phyloP scores from a whole-genome alignment of 768 basidiomycete genomes.

The Panellus pusillus region DNA sequence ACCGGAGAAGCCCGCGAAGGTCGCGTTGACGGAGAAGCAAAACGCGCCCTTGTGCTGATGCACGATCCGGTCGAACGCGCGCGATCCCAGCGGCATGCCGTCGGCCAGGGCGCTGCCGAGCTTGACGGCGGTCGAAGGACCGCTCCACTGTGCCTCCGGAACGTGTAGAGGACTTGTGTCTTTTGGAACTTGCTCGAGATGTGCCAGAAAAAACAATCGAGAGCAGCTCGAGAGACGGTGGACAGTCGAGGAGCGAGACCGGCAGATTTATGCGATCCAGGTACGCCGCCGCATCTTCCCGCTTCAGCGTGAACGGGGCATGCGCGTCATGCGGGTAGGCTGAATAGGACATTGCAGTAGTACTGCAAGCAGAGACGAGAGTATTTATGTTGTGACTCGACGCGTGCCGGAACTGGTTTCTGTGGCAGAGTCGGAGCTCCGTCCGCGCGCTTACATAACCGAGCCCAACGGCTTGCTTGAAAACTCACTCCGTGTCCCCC shows the following conservation, averaged over 20 bases:
- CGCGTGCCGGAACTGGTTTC: too few relatives aligned
- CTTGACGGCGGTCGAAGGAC: conserved; percentile 13
- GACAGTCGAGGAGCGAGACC: conserved; percentile 10
- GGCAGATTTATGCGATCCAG: conserved; percentile 14
- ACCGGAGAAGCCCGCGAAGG: conserved; percentile 14
- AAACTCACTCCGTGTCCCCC: too few relatives aligned
- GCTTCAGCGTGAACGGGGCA: conserved; percentile 1
- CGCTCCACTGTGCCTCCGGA: conserved; percentile 19
- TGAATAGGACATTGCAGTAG: too few relatives aligned
- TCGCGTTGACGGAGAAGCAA: conserved; percentile 19
- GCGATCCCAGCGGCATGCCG: conserved; percentile 16
- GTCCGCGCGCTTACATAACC: too few relatives aligned
- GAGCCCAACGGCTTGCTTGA: too few relatives aligned
- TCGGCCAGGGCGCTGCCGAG: conserved; percentile 16
- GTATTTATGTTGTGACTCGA: too few relatives aligned
- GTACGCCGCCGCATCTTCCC: conserved; percentile 10
- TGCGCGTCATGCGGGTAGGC: conserved; percentile 8
- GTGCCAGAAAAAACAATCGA: conserved; percentile 13
- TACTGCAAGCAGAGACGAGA: too few relatives aligned
- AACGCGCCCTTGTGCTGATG: conserved; percentile 21
- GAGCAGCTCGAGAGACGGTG: conserved; percentile 15
- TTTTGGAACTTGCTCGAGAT: conserved; percentile 20
- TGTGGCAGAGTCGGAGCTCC: too few relatives aligned
- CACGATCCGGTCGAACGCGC: conserved; percentile 14
- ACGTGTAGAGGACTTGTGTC: conserved; percentile 20